Base-by-base conservation (phyloP, 768 basidiomycete species). In the Kwoniella bestiolae region DNA sequence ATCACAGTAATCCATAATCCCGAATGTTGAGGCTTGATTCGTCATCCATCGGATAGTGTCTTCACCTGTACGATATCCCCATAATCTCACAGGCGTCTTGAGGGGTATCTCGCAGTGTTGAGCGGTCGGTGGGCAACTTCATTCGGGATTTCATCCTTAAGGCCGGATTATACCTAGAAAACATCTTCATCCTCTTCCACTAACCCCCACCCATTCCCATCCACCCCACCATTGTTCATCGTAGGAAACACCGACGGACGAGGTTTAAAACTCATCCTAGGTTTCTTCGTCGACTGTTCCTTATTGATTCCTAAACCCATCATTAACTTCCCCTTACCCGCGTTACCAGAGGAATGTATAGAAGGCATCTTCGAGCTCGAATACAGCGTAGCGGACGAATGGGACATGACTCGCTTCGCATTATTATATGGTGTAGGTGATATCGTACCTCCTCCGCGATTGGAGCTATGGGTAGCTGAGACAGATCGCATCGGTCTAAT, bases 111-210 rank as follows among this genome's bases (percentile, higher is more conserved):
- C n/a, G n/a, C n/a, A n/a, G n/a, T n/a, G n/a, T n/a, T n/a, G n/a
- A n/a, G n/a, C n/a, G n/a, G n/a, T n/a, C n/a, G n/a, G n/a, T n/a
- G n/a, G n/a, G n/a, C n/a, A n/a, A n/a, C n/a, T n/a, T n/a, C n/a
- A n/a, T n/a, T n/a, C n/a, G n/a, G n/a, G n/a, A n/a, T n/a, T n/a
- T n/a, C n/a, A n/a, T n/a, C n/a, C n/a, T n/a, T n/a, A n/a, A n/a
- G n/a, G n/a, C n/a, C n/a, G n/a, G n/a, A n/a, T n/a, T n/a, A 41
- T 41, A 47, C 21, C 58, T 49, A 67, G 56, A 67, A 67, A 12
- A 67, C 60, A 62, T 67, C 66, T 25, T 67, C 66, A 31, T 66
- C 65, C 34, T 67, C 66, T 50, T 67, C 66, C 38, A 23, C 25
- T 55, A 67, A 21, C 6, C 55, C 60, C 66, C 66, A 67, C 26